Conservation (phyloP, 768 basidiomycete genomes). For the Pleurotus citrinopileatus region DNA sequence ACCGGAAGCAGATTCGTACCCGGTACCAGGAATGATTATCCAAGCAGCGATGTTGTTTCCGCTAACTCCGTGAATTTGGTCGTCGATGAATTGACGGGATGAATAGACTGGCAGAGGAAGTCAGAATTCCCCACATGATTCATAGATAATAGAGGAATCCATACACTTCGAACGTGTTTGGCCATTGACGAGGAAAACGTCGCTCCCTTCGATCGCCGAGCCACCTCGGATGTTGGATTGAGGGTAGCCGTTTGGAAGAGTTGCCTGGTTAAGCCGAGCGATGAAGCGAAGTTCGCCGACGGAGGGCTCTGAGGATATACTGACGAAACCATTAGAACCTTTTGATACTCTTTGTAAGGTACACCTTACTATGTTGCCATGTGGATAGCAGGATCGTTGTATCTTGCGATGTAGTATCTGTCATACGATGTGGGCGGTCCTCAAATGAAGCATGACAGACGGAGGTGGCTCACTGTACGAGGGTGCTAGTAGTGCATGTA, state of each 20-base stretch:
- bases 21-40: constrained; percentile 31
- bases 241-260: constrained; percentile 26
- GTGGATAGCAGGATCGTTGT: constrained; percentile 34
- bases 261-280: constrained; percentile 25
- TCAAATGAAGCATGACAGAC: background rate
- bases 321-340: constrained; percentile 8
- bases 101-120: constrained; percentile 22
- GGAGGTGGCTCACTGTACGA: constrained; percentile 27
- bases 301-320: constrained; percentile 30
- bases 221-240: constrained; percentile 28
- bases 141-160: background rate
- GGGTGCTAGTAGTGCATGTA: constrained; percentile 30
- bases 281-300: constrained; percentile 37
- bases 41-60: constrained; percentile 26
- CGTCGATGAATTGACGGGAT: constrained; percentile 32
- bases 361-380: constrained; percentile 33
- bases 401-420: constrained; percentile 31
- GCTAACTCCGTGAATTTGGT: constrained; percentile 30
- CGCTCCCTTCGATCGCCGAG: constrained; percentile 33
- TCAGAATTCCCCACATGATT: background rate
- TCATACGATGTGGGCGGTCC: background rate
- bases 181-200: constrained; percentile 27
- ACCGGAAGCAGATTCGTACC: constrained; percentile 29
- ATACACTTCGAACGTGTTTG: constrained; percentile 30
- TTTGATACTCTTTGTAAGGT: background rate